phyloP scores from a whole-genome alignment of 129 eudicot species.

The Tanacetum coccineum region DNA sequence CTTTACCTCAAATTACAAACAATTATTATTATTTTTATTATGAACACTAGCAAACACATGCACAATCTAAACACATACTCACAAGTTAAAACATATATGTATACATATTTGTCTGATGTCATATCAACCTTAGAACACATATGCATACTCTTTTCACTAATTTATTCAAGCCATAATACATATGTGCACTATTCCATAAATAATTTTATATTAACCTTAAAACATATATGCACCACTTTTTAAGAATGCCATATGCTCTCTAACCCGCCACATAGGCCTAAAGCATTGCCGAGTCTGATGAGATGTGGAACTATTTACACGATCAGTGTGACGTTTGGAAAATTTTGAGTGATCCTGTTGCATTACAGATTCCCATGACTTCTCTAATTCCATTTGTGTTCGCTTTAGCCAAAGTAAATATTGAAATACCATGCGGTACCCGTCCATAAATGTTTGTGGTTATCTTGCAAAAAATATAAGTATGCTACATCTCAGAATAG shows the following conservation, averaged over 20 bases:
- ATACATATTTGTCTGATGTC: too few relatives aligned
- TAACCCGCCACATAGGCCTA: conserved; percentile 97
- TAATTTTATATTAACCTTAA: too few relatives aligned
- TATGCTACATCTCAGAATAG: conserved; percentile 3
- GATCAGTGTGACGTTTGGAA: conserved; percentile 53
- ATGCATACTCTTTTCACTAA: too few relatives aligned
- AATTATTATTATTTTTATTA: too few relatives aligned
- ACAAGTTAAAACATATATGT: too few relatives aligned
- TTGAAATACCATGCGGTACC: conserved; percentile 86
- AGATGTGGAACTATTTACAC: conserved; percentile 42
- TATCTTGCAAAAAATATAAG: neutral
- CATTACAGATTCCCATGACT: conserved; percentile 98
- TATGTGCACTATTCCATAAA: too few relatives aligned
- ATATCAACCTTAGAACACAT: too few relatives aligned
- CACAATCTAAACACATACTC: too few relatives aligned
- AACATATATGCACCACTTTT: too few relatives aligned
- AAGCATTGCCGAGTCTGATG: conserved; percentile 79
- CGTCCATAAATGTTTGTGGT: conserved; percentile 17
- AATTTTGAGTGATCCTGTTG: conserved; percentile 91
- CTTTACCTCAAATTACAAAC: too few relatives aligned
- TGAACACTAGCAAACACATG: too few relatives aligned
- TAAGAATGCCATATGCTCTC: conserved; percentile 98
- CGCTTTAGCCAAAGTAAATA: conserved; percentile 87
- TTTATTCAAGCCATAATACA: too few relatives aligned
- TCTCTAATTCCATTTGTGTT: conserved; percentile 97